Evolutionary conservation across 2,329 filamentous ascomycete species (phyloP).

Genomic region (Aspergillus luchuensis): DNA sequence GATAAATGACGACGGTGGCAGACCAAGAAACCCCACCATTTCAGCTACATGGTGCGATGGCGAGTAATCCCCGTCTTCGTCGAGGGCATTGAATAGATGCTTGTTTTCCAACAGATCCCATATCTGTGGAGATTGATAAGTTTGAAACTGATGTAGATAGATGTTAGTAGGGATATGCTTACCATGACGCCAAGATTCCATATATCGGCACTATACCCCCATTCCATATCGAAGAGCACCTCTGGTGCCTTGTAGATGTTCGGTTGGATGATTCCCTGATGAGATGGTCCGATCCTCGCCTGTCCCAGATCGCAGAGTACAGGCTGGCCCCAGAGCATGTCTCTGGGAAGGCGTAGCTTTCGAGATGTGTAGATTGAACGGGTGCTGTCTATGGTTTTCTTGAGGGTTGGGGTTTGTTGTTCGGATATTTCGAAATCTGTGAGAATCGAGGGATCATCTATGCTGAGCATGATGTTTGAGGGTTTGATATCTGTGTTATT

Average conservation of each 20-base stretch:
- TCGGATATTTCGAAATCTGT: neutral
- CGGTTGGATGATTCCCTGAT: neutral
- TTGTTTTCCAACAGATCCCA: neutral
- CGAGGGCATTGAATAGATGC: neutral
- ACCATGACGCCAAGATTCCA: slow-evolving; percentile 11
- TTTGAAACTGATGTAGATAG: too few species aligned
- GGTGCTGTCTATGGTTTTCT: neutral
- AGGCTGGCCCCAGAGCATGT: neutral
- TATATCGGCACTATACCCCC: slow-evolving; percentile 5
- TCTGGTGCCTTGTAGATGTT: slow-evolving; percentile 1
- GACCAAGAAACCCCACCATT: neutral
- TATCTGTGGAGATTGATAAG: too few species aligned
- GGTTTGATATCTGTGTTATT: neutral
- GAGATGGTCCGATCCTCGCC: neutral
- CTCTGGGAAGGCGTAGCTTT: neutral
- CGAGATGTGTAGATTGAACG: neutral
- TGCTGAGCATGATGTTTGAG: neutral
- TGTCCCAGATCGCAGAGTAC: neutral
- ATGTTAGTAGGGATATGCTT: neutral
- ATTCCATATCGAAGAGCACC: slow-evolving; percentile 8
- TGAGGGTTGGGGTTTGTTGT: neutral
- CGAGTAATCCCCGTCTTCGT: neutral
- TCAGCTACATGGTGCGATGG: neutral
- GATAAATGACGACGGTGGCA: neutral
- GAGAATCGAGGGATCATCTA: neutral